Evolutionary conservation across 768 basidiomycete species (phyloP).

Genomic region (Coprinellus aureogranulatus): DNA sequence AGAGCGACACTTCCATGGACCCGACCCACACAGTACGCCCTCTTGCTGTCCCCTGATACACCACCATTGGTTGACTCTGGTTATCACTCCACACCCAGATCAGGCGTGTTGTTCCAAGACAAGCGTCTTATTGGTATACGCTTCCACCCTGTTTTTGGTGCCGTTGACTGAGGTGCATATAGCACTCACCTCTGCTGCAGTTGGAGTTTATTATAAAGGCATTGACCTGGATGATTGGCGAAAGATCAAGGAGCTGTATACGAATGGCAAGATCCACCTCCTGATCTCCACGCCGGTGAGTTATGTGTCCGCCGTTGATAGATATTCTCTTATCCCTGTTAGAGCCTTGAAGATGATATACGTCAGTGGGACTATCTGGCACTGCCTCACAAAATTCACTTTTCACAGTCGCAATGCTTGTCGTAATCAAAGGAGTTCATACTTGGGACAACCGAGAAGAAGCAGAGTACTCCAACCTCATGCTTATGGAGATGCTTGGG

Average conservation of each 20-base stretch:
- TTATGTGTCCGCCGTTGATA: constrained; percentile 23
- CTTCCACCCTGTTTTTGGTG: no score
- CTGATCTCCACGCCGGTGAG: constrained; percentile 61
- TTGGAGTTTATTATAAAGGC: no score
- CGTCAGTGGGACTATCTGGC: constrained; percentile 48
- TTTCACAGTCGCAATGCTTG: constrained; percentile 79
- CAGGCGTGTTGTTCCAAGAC: no score
- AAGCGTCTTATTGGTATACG: no score
- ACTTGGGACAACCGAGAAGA: constrained; percentile 67
- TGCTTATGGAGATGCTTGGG: constrained; percentile 95
- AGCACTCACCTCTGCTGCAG: no score
- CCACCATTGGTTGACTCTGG: neutral
- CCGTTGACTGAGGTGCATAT: no score
- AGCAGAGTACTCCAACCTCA: constrained; percentile 86
- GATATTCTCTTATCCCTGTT: no score
- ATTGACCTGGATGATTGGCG: no score
- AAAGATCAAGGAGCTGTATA: no score
- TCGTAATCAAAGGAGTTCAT: constrained; percentile 89
- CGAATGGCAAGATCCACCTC: no score
- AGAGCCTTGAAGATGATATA: constrained; percentile 92
- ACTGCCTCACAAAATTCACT: neutral
- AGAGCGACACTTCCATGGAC: constrained; percentile 66
- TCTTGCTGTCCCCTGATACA: no score
- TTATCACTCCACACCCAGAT: neutral
- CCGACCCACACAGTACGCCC: constrained; percentile 50